Base-by-base conservation (phyloP, 768 basidiomycete species). In the Strobilomyces echinocephalus region DNA sequence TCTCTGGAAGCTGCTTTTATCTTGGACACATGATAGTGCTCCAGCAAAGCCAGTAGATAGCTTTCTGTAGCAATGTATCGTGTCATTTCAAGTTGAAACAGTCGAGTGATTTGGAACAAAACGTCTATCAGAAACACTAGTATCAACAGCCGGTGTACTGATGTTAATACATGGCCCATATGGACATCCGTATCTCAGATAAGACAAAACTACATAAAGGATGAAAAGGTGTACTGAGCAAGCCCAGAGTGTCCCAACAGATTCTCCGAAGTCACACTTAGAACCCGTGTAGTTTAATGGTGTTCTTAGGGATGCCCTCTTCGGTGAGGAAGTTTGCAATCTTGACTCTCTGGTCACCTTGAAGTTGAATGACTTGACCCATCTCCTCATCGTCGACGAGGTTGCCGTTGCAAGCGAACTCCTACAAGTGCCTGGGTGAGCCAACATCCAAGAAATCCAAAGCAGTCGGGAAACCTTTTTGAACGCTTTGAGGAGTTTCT, bases 361-460 rank as follows among this genome's bases (percentile, higher is more conserved):
- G 97, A 59, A 99, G 85, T 75, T 99, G 97, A 66, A 99, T 91
- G 69, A 99, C 91, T 76, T 94, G 82, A 52, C 97, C 97, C 76
- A 92, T 84, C 76, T 94, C 91, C 71, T 90, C 90, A 74, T 97
- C 91, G 49, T 94, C 90, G 60, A 97, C 90, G 63, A 99, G 82
- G 47, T 88, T 95, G 62, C 97, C 97, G 74, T 99, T 99, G 78
- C 95, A 97, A 60, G 95, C 95, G 63, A 97, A 97, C 79, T 97
- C 92, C 92, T 95, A 61, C 11, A 46, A n/a, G 39, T 8, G 15
- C 15, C 20, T 30, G 8, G 16, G 33, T 64, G 12, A 54, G 56
- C 63, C 43, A 57, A 44, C 30, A 16, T 35, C 28, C 28, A 11
- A n/a, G 40, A 16, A 49, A 4, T 52, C 12, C 4, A 30, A 12